phyloP scores from a whole-genome alignment of 164 flowering plant species.

The Liriodendron chinense region DNA sequence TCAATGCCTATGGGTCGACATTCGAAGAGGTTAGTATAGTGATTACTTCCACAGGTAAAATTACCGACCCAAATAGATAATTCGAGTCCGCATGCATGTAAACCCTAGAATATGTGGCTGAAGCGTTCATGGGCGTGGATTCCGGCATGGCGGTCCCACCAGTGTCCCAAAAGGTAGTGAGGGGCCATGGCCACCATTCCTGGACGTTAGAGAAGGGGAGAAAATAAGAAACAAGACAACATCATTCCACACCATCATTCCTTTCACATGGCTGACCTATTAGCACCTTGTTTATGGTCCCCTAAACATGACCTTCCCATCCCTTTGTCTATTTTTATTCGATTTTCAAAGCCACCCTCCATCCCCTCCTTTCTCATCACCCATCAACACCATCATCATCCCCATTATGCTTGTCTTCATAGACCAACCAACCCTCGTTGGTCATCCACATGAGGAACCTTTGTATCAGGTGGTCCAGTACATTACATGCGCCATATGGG shows the following conservation, averaged over 20 bases:
- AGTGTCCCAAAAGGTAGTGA: not conserved
- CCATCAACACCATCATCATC: constrained; percentile 22
- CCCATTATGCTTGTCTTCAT: constrained; percentile 24
- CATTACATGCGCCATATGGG: not conserved
- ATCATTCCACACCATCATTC: constrained; percentile 46
- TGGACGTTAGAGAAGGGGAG: not conserved
- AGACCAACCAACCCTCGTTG: not conserved
- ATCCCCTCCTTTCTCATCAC: constrained; percentile 3
- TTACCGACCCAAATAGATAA: not conserved
- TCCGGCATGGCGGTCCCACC: not conserved
- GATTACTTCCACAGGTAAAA: not conserved
- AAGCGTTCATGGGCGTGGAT: not conserved
- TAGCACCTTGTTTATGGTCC: constrained; percentile 14
- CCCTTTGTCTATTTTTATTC: constrained; percentile 1
- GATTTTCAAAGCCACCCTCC: not conserved
- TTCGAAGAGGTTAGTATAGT: not conserved
- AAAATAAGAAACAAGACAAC: constrained; percentile 20
- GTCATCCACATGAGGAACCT: not conserved
- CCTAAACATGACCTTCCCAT: constrained; percentile 11
- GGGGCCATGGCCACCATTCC: constrained; percentile 28
- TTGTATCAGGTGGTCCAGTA: not conserved
- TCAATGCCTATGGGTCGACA: not conserved
- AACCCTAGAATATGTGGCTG: not conserved
- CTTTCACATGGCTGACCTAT: constrained; percentile 42
- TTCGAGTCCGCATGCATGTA: not conserved